Base-by-base conservation (phyloP, 1,284 basidiomycete species). In the Irpex sp. region DNA sequence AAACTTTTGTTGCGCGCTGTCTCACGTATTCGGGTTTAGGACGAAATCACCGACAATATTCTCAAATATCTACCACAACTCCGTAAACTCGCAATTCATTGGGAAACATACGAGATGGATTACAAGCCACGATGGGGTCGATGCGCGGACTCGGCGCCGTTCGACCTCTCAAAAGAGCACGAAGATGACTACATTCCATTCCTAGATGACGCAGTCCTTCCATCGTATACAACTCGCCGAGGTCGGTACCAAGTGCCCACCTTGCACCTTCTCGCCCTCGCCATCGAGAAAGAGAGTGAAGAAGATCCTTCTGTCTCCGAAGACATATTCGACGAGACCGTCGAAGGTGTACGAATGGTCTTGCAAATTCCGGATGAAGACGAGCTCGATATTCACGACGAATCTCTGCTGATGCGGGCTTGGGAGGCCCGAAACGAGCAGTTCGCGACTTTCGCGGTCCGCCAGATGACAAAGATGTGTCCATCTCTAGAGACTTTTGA, bases 401-500 rank as follows among this genome's bases (percentile, higher is more conserved):
- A 15, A 5, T 7, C 11, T 3, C 55, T 58, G 8, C 31, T 58
- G 11, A 11, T 61, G 55, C 36, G 43, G 9, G 60, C 55, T 2
- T 57, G 55, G 60, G 31, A 58, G 37, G 55, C 55, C 5, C 39
- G 55, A 8, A 61, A 61, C 31, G 36, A 61, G 13, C 2, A n/a
- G 3, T 15, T 21, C 8, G 43, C 49, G 6, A 39, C 39, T 6
- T 21, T 6, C 17, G 17, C 5, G 8, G 39, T 61, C 4, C 60
- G 60, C 55, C 9, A 9, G 9, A 5, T 61, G 2, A 43, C 60
- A 1, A 4, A 50, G 43, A 13, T 11, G 39, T 46, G 37, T 19
- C 60, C 54, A 2, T 1, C 21, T 8, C 55, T 61, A 7, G 47
- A 62, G 21, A 15, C 11, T 1, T 58, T 39, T 26, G 56, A 58